Percentiles rank a stretch among this genome's conserved stretches.
Evolutionary conservation across 108 stramenopile genomes (phyloP).

Genomic region (Bacterosira constricta): DNA sequence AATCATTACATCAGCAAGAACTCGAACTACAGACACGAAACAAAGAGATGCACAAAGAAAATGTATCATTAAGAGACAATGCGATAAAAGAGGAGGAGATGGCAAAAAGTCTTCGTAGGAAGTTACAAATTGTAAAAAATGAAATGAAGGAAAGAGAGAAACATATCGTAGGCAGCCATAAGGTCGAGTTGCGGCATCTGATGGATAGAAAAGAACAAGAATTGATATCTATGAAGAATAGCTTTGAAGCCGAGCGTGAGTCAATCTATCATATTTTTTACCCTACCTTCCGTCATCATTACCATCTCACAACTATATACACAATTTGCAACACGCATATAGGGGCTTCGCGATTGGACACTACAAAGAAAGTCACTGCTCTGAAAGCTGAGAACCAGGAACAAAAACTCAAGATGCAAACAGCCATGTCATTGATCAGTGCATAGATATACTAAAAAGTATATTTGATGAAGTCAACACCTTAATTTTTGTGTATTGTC

Average conservation of each 20-base stretch:
- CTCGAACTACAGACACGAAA: constrained; percentile 4
- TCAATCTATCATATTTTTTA: too few species aligned
- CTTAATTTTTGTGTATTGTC: too few species aligned
- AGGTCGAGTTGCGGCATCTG: constrained; percentile 19
- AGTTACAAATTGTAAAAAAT: constrained; percentile 6
- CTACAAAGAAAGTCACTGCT: constrained; percentile 21
- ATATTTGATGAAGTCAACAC: too few species aligned
- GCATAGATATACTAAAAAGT: too few species aligned
- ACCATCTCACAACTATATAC: too few species aligned
- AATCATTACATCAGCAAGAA: constrained; percentile 20
- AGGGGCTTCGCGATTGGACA: constrained; percentile 29
- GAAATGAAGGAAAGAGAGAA: constrained; percentile 14
- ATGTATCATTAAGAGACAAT: constrained; percentile 6
- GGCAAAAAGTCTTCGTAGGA: constrained; percentile 10
- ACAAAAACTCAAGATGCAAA: constrained; percentile 43
- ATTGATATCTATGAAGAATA: not conserved
- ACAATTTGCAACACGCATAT: too few species aligned
- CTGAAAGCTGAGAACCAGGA: constrained; percentile 12
- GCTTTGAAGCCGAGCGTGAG: constrained; percentile 26
- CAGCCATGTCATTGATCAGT: too few species aligned
- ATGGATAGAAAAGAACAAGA: not conserved
- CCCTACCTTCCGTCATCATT: too few species aligned
- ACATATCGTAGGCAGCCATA: constrained; percentile 9
- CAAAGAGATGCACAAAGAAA: too few species aligned
- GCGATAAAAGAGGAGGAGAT: constrained; percentile 3